Evolutionary conservation across 371 early-diverging fungal species (phyloP).

Genomic region (Rhizopus delemar): DNA sequence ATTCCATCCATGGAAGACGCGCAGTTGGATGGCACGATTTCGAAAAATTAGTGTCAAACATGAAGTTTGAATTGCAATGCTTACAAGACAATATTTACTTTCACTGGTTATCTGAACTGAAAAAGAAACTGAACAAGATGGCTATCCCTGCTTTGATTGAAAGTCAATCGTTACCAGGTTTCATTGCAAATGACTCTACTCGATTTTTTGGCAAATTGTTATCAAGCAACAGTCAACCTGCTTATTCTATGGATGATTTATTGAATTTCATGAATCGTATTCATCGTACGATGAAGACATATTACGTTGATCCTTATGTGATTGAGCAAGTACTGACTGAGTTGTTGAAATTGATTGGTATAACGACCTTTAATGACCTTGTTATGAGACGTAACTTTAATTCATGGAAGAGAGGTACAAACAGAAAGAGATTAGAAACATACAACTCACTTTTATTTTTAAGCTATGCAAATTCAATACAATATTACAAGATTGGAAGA

Average conservation of each 20-base stretch:
- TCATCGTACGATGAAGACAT: conserved; percentile 91
- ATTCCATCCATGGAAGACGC: conserved; percentile 43
- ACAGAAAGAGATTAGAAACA: background rate
- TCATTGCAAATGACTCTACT: conserved; percentile 84
- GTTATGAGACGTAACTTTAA: conserved; percentile 89
- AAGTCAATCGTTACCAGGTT: conserved; percentile 87
- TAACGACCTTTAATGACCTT: conserved; percentile 92
- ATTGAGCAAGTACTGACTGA: conserved; percentile 85
- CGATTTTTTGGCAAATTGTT: conserved; percentile 84
- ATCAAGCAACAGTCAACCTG: conserved; percentile 67
- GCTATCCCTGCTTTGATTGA: conserved; percentile 93
- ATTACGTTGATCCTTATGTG: conserved; percentile 84
- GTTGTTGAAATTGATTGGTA: conserved; percentile 87
- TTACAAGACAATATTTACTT: conserved; percentile 70
- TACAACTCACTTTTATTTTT: background rate
- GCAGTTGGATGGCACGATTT: conserved; percentile 59
- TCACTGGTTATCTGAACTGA: conserved; percentile 91
- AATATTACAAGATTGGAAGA: conserved; percentile 94
- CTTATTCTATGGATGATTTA: conserved; percentile 90
- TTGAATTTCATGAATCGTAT: conserved; percentile 89
- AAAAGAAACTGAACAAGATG: conserved; percentile 90
- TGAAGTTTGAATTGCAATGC: conserved; percentile 69
- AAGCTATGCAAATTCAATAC: conserved; percentile 95
- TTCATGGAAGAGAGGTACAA: conserved; percentile 80
- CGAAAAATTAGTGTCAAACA: conserved; percentile 64